Evolutionary conservation across 108 stramenopile species (phyloP).

Genomic region (Pseudonitzschia multistriata): DNA sequence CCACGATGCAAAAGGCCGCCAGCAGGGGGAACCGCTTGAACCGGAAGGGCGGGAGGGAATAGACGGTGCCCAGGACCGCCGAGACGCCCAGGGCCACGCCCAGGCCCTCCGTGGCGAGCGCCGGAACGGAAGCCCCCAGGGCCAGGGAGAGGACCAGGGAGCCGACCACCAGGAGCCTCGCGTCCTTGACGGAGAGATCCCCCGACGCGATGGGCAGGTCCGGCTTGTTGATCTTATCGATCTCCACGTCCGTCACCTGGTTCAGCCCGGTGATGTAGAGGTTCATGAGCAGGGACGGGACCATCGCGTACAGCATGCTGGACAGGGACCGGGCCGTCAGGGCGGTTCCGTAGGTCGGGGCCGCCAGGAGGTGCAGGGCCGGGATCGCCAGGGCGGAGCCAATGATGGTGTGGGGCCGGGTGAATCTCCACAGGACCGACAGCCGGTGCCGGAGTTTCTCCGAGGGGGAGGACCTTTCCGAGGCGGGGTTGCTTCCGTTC

Average conservation of each 20-base stretch:
- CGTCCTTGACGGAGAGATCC: conserved; percentile 55
- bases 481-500: no score
- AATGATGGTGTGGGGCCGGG: conserved; percentile 94
- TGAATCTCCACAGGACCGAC: conserved; percentile 91
- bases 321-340: conserved; percentile 42
- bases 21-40: conserved; percentile 93
- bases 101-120: conserved; percentile 56
- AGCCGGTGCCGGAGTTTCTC: conserved; percentile 35
- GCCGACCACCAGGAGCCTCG: conserved; percentile 50
- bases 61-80: conserved; percentile 84
- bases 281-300: conserved; percentile 93
- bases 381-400: conserved; percentile 93
- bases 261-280: conserved; percentile 96
- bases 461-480: no score
- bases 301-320: conserved; percentile 70
- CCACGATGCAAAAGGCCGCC: conserved; percentile 93
- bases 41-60: conserved; percentile 83
- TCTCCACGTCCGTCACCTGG: conserved; percentile 96
- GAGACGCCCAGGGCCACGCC: conserved; percentile 85
- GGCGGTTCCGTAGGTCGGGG: conserved; percentile 56
- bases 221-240: conserved; percentile 97
- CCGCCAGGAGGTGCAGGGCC: conserved; percentile 84
- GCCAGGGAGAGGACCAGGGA: conserved; percentile 54
- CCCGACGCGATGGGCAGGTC: conserved; percentile 87
- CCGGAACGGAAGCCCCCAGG: conserved; percentile 63